Evolutionary conservation across 2,329 filamentous ascomycete genomes (phyloP).

Genomic region (Beauveria brongniartii): DNA sequence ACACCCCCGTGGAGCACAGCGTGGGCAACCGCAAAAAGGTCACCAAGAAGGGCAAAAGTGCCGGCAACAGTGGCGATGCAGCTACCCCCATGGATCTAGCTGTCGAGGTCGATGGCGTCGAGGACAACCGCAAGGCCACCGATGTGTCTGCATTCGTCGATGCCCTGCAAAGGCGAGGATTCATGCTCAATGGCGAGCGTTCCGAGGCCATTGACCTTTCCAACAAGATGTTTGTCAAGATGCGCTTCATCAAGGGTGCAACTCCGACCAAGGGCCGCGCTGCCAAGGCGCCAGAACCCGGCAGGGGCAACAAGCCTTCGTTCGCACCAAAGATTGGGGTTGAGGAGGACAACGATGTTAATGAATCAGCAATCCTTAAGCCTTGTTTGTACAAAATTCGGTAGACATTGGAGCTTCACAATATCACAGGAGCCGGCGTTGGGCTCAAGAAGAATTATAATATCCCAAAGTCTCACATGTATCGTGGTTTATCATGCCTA

Average conservation of each 20-base stretch:
- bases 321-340: slow-evolving; percentile 45
- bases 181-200: slow-evolving; percentile 65
- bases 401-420: slow-evolving; percentile 26
- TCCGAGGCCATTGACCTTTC: slow-evolving; percentile 62
- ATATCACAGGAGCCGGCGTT: not conserved
- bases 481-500: not conserved
- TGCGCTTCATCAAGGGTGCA: slow-evolving; percentile 86
- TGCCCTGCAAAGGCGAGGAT: slow-evolving; percentile 71
- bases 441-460: not conserved
- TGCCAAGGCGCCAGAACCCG: slow-evolving; percentile 50
- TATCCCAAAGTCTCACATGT: not conserved
- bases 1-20: slow-evolving; percentile 53
- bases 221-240: slow-evolving; percentile 98
- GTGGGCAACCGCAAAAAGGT: slow-evolving; percentile 60
- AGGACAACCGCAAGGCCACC: slow-evolving; percentile 61
- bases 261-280: slow-evolving; percentile 70
- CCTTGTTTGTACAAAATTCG: slow-evolving; percentile 94
- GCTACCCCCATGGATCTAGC: slow-evolving; percentile 50
- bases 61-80: slow-evolving; percentile 38
- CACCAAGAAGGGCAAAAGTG: slow-evolving; percentile 40
- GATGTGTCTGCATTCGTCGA: slow-evolving; percentile 84
- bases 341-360: slow-evolving; percentile 52
- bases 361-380: slow-evolving; percentile 66
- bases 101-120: slow-evolving; percentile 62
- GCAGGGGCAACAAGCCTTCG: slow-evolving; percentile 38